Evolutionary conservation across 371 early-diverging fungal species (phyloP).

Genomic region (Funneliformis caledonium): DNA sequence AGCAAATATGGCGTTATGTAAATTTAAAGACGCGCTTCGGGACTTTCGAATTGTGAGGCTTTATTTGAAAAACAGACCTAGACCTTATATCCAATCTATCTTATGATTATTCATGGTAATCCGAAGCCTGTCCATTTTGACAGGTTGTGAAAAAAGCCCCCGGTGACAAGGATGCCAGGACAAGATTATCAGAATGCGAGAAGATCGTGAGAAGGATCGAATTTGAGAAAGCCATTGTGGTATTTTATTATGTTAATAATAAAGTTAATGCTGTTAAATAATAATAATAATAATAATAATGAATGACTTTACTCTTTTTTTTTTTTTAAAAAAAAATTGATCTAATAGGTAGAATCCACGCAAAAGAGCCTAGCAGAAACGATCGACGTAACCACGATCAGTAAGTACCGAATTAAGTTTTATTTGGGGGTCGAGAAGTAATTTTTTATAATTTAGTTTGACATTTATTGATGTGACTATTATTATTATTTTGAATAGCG

Average conservation of each 20-base stretch:
- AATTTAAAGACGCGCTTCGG: slow-evolving; percentile 82
- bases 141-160: slow-evolving; percentile 69
- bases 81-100: slow-evolving; percentile 1
- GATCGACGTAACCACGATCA: slow-evolving; percentile 53
- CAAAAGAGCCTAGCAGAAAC: slow-evolving; percentile 56
- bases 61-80: not conserved
- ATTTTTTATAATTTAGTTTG: slow-evolving; percentile 42
- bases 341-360: slow-evolving; percentile 50
- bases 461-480: slow-evolving; percentile 42
- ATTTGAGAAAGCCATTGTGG: slow-evolving; percentile 94
- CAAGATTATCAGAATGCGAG: slow-evolving; percentile 80
- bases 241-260: slow-evolving; percentile 40
- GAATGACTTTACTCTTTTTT: not conserved
- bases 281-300: slow-evolving; percentile 2
- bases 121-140: slow-evolving; percentile 46
- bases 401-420: slow-evolving; percentile 45
- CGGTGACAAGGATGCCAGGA: slow-evolving; percentile 68
- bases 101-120: slow-evolving; percentile 42
- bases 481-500: slow-evolving; percentile 45
- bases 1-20: slow-evolving; percentile 85
- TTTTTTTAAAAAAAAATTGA: not conserved
- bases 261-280: slow-evolving; percentile 11
- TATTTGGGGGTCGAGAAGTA: not conserved
- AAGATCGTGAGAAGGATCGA: slow-evolving; percentile 85
- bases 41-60: slow-evolving; percentile 76